Evolutionary conservation across 169 alveolate genomes (phyloP), one percentile per base, ranked within the genome.

Genomic region (Condylostoma magnum): DNA sequence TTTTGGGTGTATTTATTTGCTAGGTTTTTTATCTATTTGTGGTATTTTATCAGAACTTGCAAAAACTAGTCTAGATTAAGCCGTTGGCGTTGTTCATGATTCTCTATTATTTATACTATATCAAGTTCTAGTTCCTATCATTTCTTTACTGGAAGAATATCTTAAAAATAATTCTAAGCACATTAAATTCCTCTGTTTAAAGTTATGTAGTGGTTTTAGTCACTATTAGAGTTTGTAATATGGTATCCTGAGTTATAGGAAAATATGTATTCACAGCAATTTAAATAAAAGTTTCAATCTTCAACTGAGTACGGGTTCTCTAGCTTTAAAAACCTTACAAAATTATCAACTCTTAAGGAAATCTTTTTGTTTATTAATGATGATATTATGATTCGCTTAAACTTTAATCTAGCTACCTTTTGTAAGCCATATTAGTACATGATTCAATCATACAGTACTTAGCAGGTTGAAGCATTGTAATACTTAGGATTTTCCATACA

Each of bases 251-350:
- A 28, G 27, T 34, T 57, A 37, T 37, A 20, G 33, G 18, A 57
- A 28, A 34, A 47, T 25, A 57, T 33, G 37, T 15, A 20, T 31
- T 57, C 69, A 57, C 25, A 57, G 37, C 34, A 15, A 33, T 34
- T 18, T 36, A 57, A 57, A 57, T 31, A 57, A 34, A 57, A 57
- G 37, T 57, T 57, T 30, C 69, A 57, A 36, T 57, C 69, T 36
- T 57, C 69, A 57, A 30, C 69, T 0, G 33, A 20, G 37, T 28
- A 57, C 6, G 31, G 18, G 6, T 31, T 33, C 37, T 57, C 69
- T 20, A 28, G 2, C 6, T 34, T 33, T 25, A 57, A 18, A 36
- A 57, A 57, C 27, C 37, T 28, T 15, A 18, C n/a, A 33, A 57
- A 57, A 5, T 33, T 36, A 20, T 57, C 18, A n/a, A 57, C 27